Percentiles rank a stretch among this genome's conserved stretches.
Conservation (phyloP, 108 stramenopile genomes). For the Cyclotella sp. region DNA sequence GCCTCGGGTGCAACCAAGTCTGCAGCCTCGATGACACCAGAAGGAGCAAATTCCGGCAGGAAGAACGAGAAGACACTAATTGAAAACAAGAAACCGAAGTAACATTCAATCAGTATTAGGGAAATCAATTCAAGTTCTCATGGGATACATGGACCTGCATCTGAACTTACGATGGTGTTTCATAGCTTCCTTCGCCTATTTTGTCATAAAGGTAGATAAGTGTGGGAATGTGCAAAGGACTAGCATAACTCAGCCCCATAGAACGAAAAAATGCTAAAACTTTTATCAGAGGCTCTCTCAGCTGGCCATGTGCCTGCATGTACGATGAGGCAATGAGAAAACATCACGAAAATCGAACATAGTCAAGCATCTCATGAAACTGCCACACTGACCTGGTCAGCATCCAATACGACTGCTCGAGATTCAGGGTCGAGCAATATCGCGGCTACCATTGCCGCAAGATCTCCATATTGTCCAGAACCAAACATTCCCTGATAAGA, state of each 20-base stretch:
- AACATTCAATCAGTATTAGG: not conserved
- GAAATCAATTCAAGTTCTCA: not conserved
- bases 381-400: constrained; percentile 35
- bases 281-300: constrained; percentile 62
- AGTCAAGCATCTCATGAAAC: too few relatives aligned
- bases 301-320: constrained; percentile 23
- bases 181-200: constrained; percentile 53
- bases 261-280: constrained; percentile 50
- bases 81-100: not conserved
- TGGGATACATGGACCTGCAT: not conserved
- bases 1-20: constrained; percentile 47
- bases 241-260: constrained; percentile 32
- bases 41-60: constrained; percentile 56
- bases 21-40: constrained; percentile 24
- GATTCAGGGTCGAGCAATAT: constrained; percentile 57
- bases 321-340: not conserved
- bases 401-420: constrained; percentile 31
- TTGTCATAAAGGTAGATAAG: constrained; percentile 21
- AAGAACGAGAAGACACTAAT: constrained; percentile 68
- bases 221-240: constrained; percentile 15
- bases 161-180: constrained; percentile 47
- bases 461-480: constrained; percentile 50
- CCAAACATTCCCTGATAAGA: constrained; percentile 36
- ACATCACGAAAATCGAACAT: not conserved
- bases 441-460: constrained; percentile 53